phyloP scores from a whole-genome alignment of 768 basidiomycete species.

The Russula sp. region DNA sequence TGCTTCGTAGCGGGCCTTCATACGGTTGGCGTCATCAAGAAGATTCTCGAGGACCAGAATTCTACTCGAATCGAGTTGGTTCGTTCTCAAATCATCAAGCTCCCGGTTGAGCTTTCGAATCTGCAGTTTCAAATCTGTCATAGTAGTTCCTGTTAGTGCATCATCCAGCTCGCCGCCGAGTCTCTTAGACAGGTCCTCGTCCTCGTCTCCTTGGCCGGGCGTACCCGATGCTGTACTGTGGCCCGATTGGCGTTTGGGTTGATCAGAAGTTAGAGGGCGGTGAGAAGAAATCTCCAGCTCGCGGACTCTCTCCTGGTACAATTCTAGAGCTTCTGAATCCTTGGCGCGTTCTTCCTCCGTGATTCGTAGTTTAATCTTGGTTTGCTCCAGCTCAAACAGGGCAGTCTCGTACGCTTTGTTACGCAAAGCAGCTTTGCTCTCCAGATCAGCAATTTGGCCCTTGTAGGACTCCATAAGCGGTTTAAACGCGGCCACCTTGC shows the following conservation, averaged over 20 bases:
- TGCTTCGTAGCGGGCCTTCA: slow-evolving; percentile 82
- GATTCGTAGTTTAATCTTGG: slow-evolving; percentile 60
- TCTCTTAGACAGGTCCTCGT: slow-evolving; percentile 48
- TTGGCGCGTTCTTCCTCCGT: slow-evolving; percentile 60
- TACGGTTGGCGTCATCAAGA: slow-evolving; percentile 82
- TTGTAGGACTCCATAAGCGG: slow-evolving; percentile 92
- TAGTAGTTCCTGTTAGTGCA: slow-evolving; percentile 74
- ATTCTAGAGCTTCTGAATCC: slow-evolving; percentile 77
- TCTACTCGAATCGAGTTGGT: slow-evolving; percentile 68
- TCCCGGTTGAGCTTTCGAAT: slow-evolving; percentile 77
- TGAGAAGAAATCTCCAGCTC: slow-evolving; percentile 75
- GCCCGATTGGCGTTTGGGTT: slow-evolving; percentile 34
- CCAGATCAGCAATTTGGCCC: slow-evolving; percentile 73
- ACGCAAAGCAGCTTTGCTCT: slow-evolving; percentile 57
- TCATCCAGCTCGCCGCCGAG: slow-evolving; percentile 85
- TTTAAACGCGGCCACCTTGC: slow-evolving; percentile 78
- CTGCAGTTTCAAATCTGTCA: slow-evolving; percentile 88
- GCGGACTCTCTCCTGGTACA: slow-evolving; percentile 84
- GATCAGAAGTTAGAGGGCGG: slow-evolving; percentile 34
- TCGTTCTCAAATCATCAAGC: slow-evolving; percentile 63
- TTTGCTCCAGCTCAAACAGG: slow-evolving; percentile 71
- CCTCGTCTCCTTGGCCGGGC: slow-evolving; percentile 29
- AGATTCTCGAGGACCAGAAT: slow-evolving; percentile 85
- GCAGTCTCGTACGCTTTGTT: slow-evolving; percentile 66
- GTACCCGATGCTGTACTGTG: slow-evolving; percentile 31